phyloP scores from a whole-genome alignment of 345 rosid species.

The Eucalyptus cloeziana region DNA sequence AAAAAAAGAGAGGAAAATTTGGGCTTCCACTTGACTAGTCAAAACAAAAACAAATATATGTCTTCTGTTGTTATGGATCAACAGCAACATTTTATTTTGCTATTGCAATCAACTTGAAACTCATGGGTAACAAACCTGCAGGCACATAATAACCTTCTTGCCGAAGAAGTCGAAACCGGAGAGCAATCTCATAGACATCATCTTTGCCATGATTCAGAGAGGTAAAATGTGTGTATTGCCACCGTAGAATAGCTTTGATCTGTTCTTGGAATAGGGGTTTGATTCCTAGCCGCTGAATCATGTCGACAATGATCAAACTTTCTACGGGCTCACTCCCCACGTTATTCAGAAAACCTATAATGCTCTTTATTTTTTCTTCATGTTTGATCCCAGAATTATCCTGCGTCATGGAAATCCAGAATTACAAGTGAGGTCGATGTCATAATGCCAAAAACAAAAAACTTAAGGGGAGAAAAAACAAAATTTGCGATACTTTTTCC shows the following conservation, averaged over 20 bases:
- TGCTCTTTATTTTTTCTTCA: neutral
- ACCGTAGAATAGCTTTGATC: neutral
- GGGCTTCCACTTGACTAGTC: neutral
- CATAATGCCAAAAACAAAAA: neutral
- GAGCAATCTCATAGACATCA: slow-evolving; percentile 6
- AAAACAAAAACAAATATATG: neutral
- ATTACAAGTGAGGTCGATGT: neutral
- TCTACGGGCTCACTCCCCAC: neutral
- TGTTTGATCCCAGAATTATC: neutral
- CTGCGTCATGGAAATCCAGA: neutral
- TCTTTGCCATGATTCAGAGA: neutral
- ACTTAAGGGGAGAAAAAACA: neutral
- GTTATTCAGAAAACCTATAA: neutral
- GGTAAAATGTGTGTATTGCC: neutral
- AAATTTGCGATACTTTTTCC: neutral
- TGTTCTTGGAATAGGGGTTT: neutral
- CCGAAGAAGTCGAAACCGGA: slow-evolving; percentile 19
- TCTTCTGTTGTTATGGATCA: neutral
- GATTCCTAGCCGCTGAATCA: neutral
- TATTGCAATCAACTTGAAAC: neutral
- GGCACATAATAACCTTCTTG: slow-evolving; percentile 16
- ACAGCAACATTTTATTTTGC: neutral
- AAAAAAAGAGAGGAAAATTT: neutral
- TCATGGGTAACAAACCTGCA: neutral
- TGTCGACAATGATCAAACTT: neutral